Evolutionary conservation across 352 stramenopile genomes (phyloP).

Genomic region (Aphanomyces astaci): DNA sequence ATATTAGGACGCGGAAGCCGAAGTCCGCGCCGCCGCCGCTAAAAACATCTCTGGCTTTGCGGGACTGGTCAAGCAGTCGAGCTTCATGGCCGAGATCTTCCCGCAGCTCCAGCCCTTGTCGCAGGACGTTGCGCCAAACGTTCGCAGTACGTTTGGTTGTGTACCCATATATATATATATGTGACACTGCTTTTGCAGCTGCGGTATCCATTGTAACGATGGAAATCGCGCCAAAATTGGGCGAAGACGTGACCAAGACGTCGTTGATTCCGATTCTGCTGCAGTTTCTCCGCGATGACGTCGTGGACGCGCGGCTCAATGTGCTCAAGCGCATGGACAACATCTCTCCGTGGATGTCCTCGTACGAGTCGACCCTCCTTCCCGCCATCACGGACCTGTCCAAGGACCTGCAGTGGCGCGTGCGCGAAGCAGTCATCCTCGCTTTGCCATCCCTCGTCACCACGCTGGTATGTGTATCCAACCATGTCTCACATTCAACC

Average conservation of each 20-base stretch:
- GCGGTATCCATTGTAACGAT: slow-evolving; percentile 82
- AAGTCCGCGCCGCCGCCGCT: slow-evolving; percentile 87
- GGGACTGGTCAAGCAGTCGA: slow-evolving; percentile 82
- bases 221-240: slow-evolving; percentile 89
- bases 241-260: slow-evolving; percentile 84
- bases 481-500: slow-evolving; percentile 26
- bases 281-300: slow-evolving; percentile 79
- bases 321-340: slow-evolving; percentile 90
- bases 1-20: slow-evolving; percentile 79
- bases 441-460: slow-evolving; percentile 87
- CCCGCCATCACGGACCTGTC: slow-evolving; percentile 87
- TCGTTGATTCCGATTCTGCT: slow-evolving; percentile 66
- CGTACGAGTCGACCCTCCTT: slow-evolving; percentile 64
- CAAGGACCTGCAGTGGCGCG: slow-evolving; percentile 90
- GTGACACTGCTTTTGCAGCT: slow-evolving; percentile 39
- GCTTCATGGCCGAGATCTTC: slow-evolving; percentile 87
- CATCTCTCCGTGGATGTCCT: slow-evolving; percentile 87
- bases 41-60: slow-evolving; percentile 91
- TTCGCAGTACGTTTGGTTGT: slow-evolving; percentile 76
- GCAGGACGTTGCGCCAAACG: slow-evolving; percentile 86
- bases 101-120: slow-evolving; percentile 84
- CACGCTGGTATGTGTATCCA: slow-evolving; percentile 65
- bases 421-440: slow-evolving; percentile 87
- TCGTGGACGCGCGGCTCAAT: slow-evolving; percentile 91
- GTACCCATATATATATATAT: too few species aligned